A percentile compares a stretch with the other conserved stretches of the same genome.
Evolutionary conservation across 768 basidiomycete genomes (phyloP).

Genomic region (Naganishia onofrii): DNA sequence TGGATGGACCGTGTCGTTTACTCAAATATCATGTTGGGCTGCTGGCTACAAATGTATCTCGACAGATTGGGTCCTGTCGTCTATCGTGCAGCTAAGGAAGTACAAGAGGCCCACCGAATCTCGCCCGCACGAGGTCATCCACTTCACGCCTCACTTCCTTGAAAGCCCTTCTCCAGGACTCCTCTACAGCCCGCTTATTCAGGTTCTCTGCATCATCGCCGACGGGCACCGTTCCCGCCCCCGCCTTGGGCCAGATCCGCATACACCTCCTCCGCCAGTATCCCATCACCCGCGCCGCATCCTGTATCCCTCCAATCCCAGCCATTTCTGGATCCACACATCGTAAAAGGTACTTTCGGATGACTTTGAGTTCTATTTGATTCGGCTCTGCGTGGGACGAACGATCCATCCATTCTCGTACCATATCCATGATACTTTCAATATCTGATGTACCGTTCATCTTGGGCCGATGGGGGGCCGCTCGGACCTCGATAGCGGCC

Average conservation of each 20-base stretch:
- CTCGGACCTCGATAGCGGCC: slow-evolving; percentile 24
- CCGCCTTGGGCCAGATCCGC: slow-evolving; percentile 45
- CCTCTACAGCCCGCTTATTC: slow-evolving; percentile 43
- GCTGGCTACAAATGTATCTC: neutral
- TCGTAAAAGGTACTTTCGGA: slow-evolving; percentile 69
- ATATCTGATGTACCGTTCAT: slow-evolving; percentile 54
- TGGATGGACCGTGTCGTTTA: neutral
- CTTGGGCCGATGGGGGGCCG: slow-evolving; percentile 8
- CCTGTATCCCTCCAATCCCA: slow-evolving; percentile 58
- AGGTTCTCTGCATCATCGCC: neutral
- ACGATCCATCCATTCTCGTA: slow-evolving; percentile 72
- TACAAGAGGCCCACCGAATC: slow-evolving; percentile 54
- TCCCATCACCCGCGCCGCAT: slow-evolving; percentile 63
- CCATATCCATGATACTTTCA: slow-evolving; percentile 67
- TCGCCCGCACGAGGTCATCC: slow-evolving; percentile 64
- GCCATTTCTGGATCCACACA: slow-evolving; percentile 79
- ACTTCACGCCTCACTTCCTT: slow-evolving; percentile 66
- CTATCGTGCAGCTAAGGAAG: neutral
- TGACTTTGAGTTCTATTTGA: slow-evolving; percentile 69
- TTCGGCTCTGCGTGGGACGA: slow-evolving; percentile 67
- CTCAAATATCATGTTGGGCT: neutral
- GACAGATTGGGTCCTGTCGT: too few species aligned
- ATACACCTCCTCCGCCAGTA: slow-evolving; percentile 46
- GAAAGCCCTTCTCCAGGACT: slow-evolving; percentile 80
- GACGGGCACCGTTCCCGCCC: slow-evolving; percentile 15